Percentiles rank a stretch among this genome's conserved stretches.
These are phyloP conservation scores for Paramecium sonneborni DNA, from an alignment of 73 alveolate species.

Conservation along the genomic window DNA sequence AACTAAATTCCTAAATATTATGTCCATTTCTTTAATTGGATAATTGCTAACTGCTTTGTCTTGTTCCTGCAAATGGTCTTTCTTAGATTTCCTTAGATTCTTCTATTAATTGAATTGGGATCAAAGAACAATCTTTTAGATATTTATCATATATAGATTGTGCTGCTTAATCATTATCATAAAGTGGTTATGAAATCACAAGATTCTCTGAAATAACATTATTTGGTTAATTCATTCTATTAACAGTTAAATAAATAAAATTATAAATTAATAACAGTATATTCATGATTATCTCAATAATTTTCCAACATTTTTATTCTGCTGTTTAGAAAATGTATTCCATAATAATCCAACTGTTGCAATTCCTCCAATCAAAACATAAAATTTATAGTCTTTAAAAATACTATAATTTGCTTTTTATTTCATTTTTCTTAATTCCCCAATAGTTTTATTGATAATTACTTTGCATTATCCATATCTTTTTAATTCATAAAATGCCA, in stretches of 20 bases:
- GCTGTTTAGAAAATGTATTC: not conserved
- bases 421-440: not conserved
- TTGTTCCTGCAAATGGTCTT: constrained; percentile 25
- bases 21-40: not conserved
- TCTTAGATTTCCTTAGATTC: not conserved
- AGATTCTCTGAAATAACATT: constrained; percentile 2
- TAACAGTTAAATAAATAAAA: constrained; percentile 14
- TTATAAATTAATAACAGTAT: not conserved
- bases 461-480: constrained; percentile 32
- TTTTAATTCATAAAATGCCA: constrained; percentile 55
- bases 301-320: not conserved
- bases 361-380: not conserved
- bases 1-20: not conserved
- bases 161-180: not conserved
- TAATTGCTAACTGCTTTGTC: not conserved
- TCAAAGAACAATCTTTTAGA: not conserved
- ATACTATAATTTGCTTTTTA: not conserved
- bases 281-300: not conserved
- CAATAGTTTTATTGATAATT: not conserved
- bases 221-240: not conserved
- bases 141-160: constrained; percentile 4
- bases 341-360: not conserved
- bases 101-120: not conserved
- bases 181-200: constrained; percentile 6
- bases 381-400: not conserved